Percentiles rank a stretch among this genome's conserved stretches.
Conservation (phyloP, 2,329 filamentous ascomycete species). For the Ciborinia camelliae region DNA sequence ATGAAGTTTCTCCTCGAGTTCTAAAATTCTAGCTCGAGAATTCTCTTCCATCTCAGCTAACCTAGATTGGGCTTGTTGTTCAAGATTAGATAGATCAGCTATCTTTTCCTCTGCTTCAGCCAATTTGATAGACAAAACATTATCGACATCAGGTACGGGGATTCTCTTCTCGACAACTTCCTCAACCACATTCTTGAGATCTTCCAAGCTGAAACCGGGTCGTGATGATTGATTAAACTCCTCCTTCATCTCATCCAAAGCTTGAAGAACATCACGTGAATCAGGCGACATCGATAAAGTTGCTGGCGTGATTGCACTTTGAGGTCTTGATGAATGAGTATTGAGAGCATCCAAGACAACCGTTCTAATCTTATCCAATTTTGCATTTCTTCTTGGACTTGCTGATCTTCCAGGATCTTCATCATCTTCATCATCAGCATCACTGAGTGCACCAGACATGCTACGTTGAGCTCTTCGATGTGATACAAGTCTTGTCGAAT, state of each 20-base stretch:
- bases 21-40: slow-evolving; percentile 44
- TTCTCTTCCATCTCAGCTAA: slow-evolving; percentile 42
- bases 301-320: slow-evolving; percentile 30
- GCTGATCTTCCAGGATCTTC: slow-evolving; percentile 61
- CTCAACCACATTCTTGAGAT: slow-evolving; percentile 61
- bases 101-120: slow-evolving; percentile 38
- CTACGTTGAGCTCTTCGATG: slow-evolving; percentile 60
- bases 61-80: slow-evolving; percentile 55
- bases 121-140: slow-evolving; percentile 22
- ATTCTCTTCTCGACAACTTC: slow-evolving; percentile 59
- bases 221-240: slow-evolving; percentile 48
- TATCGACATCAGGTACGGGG: slow-evolving; percentile 48
- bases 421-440: slow-evolving; percentile 89
- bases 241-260: slow-evolving; percentile 60
- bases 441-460: slow-evolving; percentile 69
- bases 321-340: slow-evolving; percentile 47
- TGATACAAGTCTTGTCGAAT: slow-evolving; percentile 48
- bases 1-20: slow-evolving; percentile 66
- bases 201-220: slow-evolving; percentile 47
- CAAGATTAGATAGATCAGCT: slow-evolving; percentile 53
- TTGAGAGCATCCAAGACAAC: slow-evolving; percentile 72
- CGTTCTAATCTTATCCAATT: slow-evolving; percentile 74
- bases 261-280: slow-evolving; percentile 57
- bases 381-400: slow-evolving; percentile 76
- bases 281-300: slow-evolving; percentile 31